Base-by-base conservation (phyloP, 2,329 filamentous ascomycete genomes). In the Penicillium corylophilum region DNA sequence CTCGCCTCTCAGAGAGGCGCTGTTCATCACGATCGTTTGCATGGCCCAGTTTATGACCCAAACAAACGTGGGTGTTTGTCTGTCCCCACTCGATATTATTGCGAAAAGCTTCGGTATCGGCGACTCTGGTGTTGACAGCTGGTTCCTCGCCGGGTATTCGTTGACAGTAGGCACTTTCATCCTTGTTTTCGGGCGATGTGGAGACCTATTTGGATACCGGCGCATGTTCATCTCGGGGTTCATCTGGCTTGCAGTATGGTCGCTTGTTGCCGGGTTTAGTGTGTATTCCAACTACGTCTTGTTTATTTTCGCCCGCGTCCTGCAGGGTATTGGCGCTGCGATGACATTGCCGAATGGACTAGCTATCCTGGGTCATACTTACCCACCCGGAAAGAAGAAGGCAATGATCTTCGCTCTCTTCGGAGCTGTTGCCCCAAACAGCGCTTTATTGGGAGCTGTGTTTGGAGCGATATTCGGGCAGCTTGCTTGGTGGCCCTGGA, bases 331-430 rank as follows among this genome's bases (percentile, higher is more conserved):
- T 6, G 86, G 86, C 0, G 82, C 83, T 0, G 83, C 84, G 0
- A 73, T 89, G 29, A 71, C 79, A 10, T 71, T 88, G 22, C 86
- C 86, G 0, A 89, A 87, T 55, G 83, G 76, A 0, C 68, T 88
- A 20, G 85, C 84, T 2, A 74, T 89, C 12, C 67, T 88, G 0
- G 84, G 83, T 2, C 72, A 74, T 0, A 76, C 79, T 0, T 87
- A 86, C 56, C 69, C 74, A 0, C 80, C 80, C 0, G 84, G 84
- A 0, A 72, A 68, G 46, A 75, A 78, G 51, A 87, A 86, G 65
- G 77, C 82, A 43, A 80, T 87, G 70, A 76, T 82, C 0, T 86
- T 89, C 56, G 68, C 74, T 0, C 51, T 77, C 9, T 82, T 80
- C 51, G 79, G 77, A 5, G 77, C 76, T 2, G 71, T 70, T 44